Percentiles rank a stretch among this genome's conserved stretches.
Evolutionary conservation across 768 basidiomycete species (phyloP).

Genomic region (Jaapia argillacea): DNA sequence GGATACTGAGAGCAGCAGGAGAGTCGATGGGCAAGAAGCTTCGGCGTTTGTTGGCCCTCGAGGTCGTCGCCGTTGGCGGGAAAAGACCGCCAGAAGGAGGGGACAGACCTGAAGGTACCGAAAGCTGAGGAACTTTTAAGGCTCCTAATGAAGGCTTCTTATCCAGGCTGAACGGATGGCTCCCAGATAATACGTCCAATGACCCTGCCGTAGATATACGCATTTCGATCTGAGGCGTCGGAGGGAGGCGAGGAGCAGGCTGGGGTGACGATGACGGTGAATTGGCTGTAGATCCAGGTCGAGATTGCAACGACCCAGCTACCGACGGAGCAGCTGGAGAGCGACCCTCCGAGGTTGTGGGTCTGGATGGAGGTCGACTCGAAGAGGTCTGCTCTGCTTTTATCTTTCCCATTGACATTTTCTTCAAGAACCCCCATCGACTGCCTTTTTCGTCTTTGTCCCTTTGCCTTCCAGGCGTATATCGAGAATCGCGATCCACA

Average conservation of each 20-base stretch:
- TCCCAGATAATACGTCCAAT: constrained; percentile 26
- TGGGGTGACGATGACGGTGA: constrained; percentile 8
- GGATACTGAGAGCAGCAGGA: constrained; percentile 47
- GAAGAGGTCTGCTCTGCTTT: constrained; percentile 43
- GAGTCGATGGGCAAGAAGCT: constrained; percentile 85
- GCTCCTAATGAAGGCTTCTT: constrained; percentile 14
- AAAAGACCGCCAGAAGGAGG: constrained; percentile 23
- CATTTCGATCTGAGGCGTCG: constrained; percentile 54
- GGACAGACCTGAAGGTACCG: constrained; percentile 5
- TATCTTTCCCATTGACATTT: constrained; percentile 97
- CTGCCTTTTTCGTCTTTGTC: constrained; percentile 52
- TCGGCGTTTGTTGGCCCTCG: constrained; percentile 58
- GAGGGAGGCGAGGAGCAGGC: constrained; percentile 23
- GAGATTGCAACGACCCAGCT: neutral
- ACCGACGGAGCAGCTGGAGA: neutral
- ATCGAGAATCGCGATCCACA: neutral
- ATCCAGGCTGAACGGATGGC: constrained; percentile 6
- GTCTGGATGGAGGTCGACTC: constrained; percentile 19
- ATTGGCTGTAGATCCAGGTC: neutral
- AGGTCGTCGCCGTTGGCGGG: constrained; percentile 30
- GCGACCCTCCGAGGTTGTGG: constrained; percentile 19
- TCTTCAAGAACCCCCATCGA: constrained; percentile 94
- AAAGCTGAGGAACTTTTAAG: constrained; percentile 11
- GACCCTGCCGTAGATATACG: constrained; percentile 65
- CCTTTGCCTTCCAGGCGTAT: neutral